phyloP scores from a whole-genome alignment of 2,329 filamentous ascomycete species.

The Pseudofabraea citricarpa region DNA sequence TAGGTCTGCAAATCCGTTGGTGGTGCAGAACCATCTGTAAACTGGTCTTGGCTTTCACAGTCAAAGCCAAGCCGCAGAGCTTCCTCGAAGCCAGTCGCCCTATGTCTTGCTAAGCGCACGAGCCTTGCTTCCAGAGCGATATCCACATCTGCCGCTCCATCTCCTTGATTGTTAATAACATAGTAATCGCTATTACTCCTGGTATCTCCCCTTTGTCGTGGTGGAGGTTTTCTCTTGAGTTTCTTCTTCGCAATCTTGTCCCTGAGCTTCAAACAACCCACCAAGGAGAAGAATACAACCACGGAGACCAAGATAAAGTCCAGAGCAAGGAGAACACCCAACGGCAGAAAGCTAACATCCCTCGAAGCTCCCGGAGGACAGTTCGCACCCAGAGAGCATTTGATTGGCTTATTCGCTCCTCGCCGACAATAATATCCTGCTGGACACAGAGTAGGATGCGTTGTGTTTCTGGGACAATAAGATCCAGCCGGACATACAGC shows the following conservation, averaged over 20 bases:
- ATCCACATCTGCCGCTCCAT: slow-evolving; percentile 15
- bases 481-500: slow-evolving; percentile 39
- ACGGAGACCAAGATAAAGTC: slow-evolving; percentile 37
- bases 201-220: slow-evolving; percentile 13
- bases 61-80: not conserved
- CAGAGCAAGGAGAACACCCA: slow-evolving; percentile 36
- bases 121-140: not conserved
- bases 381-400: slow-evolving; percentile 39
- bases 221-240: slow-evolving; percentile 18
- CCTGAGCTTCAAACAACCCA: slow-evolving; percentile 31
- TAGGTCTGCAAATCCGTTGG: slow-evolving; percentile 40
- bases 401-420: slow-evolving; percentile 41
- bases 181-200: slow-evolving; percentile 15
- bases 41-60: not conserved
- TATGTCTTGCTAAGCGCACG: not conserved
- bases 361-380: slow-evolving; percentile 40
- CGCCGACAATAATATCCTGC: slow-evolving; percentile 45
- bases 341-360: slow-evolving; percentile 39
- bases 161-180: slow-evolving; percentile 19
- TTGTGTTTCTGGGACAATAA: slow-evolving; percentile 23
- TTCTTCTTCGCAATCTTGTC: no score
- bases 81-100: not conserved
- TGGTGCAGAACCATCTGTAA: not conserved
- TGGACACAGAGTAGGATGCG: slow-evolving; percentile 37
- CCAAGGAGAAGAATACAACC: slow-evolving; percentile 31